Base-by-base conservation (phyloP, 768 basidiomycete genomes). In the Collybia nuda region DNA sequence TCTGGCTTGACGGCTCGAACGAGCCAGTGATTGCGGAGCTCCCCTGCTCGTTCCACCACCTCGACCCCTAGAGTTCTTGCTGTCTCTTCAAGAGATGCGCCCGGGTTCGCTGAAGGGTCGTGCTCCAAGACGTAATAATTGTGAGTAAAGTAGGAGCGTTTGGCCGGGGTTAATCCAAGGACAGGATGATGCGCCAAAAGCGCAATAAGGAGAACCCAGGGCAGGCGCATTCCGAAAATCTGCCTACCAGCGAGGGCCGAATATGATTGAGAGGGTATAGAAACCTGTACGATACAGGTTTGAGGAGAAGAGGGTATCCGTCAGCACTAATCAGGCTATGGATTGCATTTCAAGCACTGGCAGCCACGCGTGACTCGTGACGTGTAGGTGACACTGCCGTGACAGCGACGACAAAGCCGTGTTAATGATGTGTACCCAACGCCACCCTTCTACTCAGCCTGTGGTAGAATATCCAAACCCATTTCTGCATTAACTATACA, bases 21-120 rank as follows among this genome's bases (percentile, higher is more conserved):
- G 5, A 99, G 75, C 89, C 90, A 99, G 65, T 88, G 78, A 48
- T 91, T 76, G 9, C 64, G 63, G 4, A 99, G 79, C 64, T 96
- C 87, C 38, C 96, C 97, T 14, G 84, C 88, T 56, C 81, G 88
- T 63, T 95, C 93, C 44, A 98, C 87, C 40, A 97, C 70, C 67
- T 98, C 88, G 12, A 93, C 86, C 9, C 84, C 85, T 8, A 98
- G 76, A 97, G 95, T 51, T 78, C 35, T 29, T n/a, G 84, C 77
- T 45, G 86, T 74, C 43, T 87, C 81, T 39, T 69, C 64, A 48
- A 90, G 74, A 52, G 84, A 75, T 52, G 79, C 75, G 48, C 72
- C 68, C 48, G 58, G 54, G 29, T 55, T 48, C 28, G 58, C 37
- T 2, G 62, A 61, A 42, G 88, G 81, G 56, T 78, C 69, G 60